Conservation (phyloP, 805 yeast species). For the Saccharomycodes ludwigii region DNA sequence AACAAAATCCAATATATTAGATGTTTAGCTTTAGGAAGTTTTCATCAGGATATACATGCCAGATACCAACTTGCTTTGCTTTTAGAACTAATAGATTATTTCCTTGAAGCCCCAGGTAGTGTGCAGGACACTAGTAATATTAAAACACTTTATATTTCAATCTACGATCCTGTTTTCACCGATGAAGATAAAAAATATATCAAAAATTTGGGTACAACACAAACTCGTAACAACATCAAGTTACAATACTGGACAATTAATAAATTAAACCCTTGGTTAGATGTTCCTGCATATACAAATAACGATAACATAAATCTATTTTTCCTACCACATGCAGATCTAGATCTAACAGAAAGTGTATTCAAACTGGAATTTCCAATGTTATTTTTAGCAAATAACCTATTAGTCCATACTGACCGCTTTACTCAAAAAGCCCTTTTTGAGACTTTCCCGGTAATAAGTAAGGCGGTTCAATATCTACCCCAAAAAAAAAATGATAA, state of each 20-base stretch:
- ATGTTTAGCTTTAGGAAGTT: slow-evolving; percentile 65
- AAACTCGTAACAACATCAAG: slow-evolving; percentile 8
- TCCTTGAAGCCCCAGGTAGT: slow-evolving; percentile 7
- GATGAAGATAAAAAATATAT: slow-evolving; percentile 31
- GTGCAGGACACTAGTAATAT: background rate
- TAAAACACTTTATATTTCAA: slow-evolving; percentile 23
- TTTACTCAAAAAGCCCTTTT: slow-evolving; percentile 30
- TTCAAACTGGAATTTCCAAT: slow-evolving; percentile 24
- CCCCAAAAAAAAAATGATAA: slow-evolving; percentile 2
- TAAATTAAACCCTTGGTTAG: slow-evolving; percentile 14
- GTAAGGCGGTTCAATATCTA: slow-evolving; percentile 24
- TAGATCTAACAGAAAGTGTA: slow-evolving; percentile 35
- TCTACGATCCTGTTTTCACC: slow-evolving; percentile 57
- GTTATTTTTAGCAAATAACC: slow-evolving; percentile 38
- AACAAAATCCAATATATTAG: slow-evolving; percentile 27
- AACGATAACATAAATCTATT: slow-evolving; percentile 27
- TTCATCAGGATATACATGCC: slow-evolving; percentile 45
- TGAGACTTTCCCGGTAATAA: slow-evolving; percentile 31
- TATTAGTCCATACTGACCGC: slow-evolving; percentile 42
- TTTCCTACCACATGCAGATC: slow-evolving; percentile 70
- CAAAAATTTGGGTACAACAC: slow-evolving; percentile 11
- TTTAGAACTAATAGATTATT: slow-evolving; percentile 25
- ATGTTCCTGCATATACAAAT: slow-evolving; percentile 6
- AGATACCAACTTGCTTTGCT: slow-evolving; percentile 55
- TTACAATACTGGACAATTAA: slow-evolving; percentile 16